These are phyloP conservation scores for Penicillium decumbens DNA, from an alignment of 2,329 filamentous ascomycete genomes.

Conservation along the genomic window DNA sequence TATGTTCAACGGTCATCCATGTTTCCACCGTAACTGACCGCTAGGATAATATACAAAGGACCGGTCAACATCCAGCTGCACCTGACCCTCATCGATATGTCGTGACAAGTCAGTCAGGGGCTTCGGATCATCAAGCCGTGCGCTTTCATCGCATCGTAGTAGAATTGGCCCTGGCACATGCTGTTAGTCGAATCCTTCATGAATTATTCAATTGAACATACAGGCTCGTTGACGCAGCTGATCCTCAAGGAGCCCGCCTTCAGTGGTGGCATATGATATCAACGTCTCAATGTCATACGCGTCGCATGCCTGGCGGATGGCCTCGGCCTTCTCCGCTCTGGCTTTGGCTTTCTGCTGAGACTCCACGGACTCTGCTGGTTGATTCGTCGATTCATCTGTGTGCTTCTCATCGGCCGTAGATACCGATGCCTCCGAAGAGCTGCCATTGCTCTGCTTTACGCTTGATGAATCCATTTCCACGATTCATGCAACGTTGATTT, in stretches of 20 bases:
- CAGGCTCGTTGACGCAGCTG: slow-evolving; percentile 68
- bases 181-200: slow-evolving; percentile 12
- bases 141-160: slow-evolving; percentile 37
- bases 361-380: slow-evolving; percentile 1
- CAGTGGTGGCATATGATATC: slow-evolving; percentile 55
- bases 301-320: slow-evolving; percentile 58
- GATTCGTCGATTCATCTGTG: neutral
- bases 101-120: slow-evolving; percentile 61
- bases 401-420: slow-evolving; percentile 4
- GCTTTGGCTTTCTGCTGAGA: slow-evolving; percentile 2
- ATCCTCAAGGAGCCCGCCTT: slow-evolving; percentile 65
- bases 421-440: neutral
- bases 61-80: slow-evolving; percentile 84
- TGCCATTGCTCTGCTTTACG: neutral
- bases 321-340: slow-evolving; percentile 40
- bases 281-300: slow-evolving; percentile 55
- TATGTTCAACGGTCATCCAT: neutral
- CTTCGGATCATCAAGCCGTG: slow-evolving; percentile 16
- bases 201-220: slow-evolving; percentile 47
- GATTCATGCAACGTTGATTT: neutral
- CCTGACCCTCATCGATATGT: slow-evolving; percentile 88
- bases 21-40: slow-evolving; percentile 49
- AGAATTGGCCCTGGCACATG: slow-evolving; percentile 46
- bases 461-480: slow-evolving; percentile 4
- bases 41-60: slow-evolving; percentile 97